These are phyloP conservation scores for Alternaria conjuncta DNA, from an alignment of 2,329 filamentous ascomycete species.

Conservation along the genomic window DNA sequence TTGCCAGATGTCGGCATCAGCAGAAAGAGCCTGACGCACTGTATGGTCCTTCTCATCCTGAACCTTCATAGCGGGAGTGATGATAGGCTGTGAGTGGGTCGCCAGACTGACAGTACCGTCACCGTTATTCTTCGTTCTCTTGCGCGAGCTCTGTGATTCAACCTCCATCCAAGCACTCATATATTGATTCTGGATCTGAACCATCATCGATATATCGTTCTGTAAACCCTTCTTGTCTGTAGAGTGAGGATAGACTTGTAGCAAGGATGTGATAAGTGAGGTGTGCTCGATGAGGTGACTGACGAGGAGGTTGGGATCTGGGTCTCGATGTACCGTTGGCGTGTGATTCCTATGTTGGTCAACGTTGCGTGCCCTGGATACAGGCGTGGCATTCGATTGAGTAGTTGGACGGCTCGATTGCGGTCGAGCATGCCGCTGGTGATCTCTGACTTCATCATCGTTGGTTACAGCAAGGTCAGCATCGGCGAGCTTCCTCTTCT, in stretches of 20 bases:
- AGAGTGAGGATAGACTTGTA: conserved; percentile 25
- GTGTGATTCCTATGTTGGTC: not conserved
- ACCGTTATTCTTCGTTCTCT: not conserved
- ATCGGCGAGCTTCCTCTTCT: conserved; percentile 13
- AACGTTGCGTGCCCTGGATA: not conserved
- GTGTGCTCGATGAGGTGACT: conserved; percentile 21
- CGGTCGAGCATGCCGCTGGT: not conserved
- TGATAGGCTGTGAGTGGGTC: not conserved
- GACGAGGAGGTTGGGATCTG: conserved; percentile 11
- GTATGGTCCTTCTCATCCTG: conserved; percentile 13
- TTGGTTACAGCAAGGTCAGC: conserved; percentile 11
- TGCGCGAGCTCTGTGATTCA: conserved; percentile 1
- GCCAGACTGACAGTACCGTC: not conserved
- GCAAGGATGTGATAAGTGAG: conserved; percentile 20
- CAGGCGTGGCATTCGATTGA: not conserved
- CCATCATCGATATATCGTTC: conserved; percentile 29
- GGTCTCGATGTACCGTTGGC: conserved; percentile 3
- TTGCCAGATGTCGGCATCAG: conserved; percentile 27
- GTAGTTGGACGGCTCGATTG: not conserved
- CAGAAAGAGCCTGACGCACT: conserved; percentile 20
- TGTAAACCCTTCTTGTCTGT: conserved; percentile 16
- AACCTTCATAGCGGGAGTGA: not conserved
- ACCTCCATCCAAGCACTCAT: conserved; percentile 22
- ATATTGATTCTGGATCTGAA: conserved; percentile 16
- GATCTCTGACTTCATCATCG: conserved; percentile 3